Percentiles rank a stretch among this genome's conserved stretches.
phyloP scores from a whole-genome alignment of 306 rosid species.

The Vigna reflexopilosa region DNA sequence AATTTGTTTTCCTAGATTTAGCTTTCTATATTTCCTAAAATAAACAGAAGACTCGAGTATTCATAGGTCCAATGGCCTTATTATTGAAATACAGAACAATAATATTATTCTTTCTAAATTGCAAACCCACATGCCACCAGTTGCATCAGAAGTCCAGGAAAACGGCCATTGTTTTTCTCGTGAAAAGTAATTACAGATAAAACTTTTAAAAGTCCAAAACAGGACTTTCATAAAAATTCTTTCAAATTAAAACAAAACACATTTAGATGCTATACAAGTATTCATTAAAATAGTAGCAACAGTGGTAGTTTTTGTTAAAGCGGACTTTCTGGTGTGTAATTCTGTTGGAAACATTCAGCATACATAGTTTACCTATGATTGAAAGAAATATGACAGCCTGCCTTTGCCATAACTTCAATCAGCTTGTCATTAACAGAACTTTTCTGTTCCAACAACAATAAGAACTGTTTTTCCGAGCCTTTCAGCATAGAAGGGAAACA shows the following conservation, averaged over 20 bases:
- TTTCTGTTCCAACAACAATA: constrained; percentile 61
- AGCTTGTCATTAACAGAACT: constrained; percentile 63
- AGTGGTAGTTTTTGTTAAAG: background rate
- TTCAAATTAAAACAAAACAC: constrained; percentile 18
- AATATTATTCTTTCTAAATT: too few relatives aligned
- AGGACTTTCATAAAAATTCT: background rate
- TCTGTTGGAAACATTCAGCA: constrained; percentile 17
- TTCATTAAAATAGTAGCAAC: constrained; percentile 29
- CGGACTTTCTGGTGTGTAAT: constrained; percentile 24
- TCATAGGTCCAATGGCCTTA: too few relatives aligned
- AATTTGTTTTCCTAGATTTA: too few relatives aligned
- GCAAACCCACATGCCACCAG: background rate
- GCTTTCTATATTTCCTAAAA: too few relatives aligned
- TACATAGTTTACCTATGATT: constrained; percentile 64
- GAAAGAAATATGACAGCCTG: constrained; percentile 65
- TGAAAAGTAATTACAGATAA: background rate
- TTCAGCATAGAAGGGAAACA: constrained; percentile 75
- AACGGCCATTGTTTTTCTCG: background rate
- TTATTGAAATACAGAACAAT: too few relatives aligned
- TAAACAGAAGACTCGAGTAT: too few relatives aligned
- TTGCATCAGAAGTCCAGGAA: constrained; percentile 1
- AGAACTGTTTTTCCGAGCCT: constrained; percentile 73
- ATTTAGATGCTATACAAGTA: constrained; percentile 16
- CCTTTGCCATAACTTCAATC: constrained; percentile 75
- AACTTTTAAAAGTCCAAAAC: background rate